Percentiles rank a stretch among this genome's conserved stretches.
phyloP scores from a whole-genome alignment of 805 yeast genomes.

The Saccharomyces jurei region DNA sequence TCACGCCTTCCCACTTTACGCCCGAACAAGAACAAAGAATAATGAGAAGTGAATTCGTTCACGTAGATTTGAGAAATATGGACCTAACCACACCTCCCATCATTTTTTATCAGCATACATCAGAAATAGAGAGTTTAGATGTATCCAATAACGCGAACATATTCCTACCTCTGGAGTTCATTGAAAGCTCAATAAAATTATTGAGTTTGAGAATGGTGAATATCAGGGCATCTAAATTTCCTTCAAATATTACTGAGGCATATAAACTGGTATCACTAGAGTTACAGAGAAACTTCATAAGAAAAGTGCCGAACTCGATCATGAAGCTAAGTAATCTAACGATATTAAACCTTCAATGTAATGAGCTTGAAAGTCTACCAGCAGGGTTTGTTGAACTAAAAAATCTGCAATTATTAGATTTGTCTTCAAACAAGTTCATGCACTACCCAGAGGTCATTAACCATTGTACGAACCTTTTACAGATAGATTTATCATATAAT shows the following conservation, averaged over 20 bases:
- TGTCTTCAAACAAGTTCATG: slow-evolving; percentile 70
- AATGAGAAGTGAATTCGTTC: slow-evolving; percentile 49
- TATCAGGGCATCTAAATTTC: slow-evolving; percentile 68
- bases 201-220: slow-evolving; percentile 58
- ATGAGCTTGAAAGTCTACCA: slow-evolving; percentile 59
- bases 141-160: slow-evolving; percentile 84
- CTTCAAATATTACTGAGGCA: slow-evolving; percentile 64
- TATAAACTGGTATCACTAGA: slow-evolving; percentile 58
- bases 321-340: slow-evolving; percentile 47
- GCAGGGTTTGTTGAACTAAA: slow-evolving; percentile 47
- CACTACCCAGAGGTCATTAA: slow-evolving; percentile 59
- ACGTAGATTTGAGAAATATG: slow-evolving; percentile 65
- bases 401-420: slow-evolving; percentile 52
- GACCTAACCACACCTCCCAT: slow-evolving; percentile 81
- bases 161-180: slow-evolving; percentile 73
- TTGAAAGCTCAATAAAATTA: slow-evolving; percentile 70
- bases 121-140: slow-evolving; percentile 72
- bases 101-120: slow-evolving; percentile 67
- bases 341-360: slow-evolving; percentile 62
- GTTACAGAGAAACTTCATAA: slow-evolving; percentile 70
- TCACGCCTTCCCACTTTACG: slow-evolving; percentile 50
- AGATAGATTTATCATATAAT: slow-evolving; percentile 78
- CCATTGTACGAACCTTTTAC: slow-evolving; percentile 47
- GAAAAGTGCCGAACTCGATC: slow-evolving; percentile 50
- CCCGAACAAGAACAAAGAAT: slow-evolving; percentile 65